Evolutionary conservation across 176 grass and related monocot genomes (phyloP).

Genomic region (Rhynchospora pubera): DNA sequence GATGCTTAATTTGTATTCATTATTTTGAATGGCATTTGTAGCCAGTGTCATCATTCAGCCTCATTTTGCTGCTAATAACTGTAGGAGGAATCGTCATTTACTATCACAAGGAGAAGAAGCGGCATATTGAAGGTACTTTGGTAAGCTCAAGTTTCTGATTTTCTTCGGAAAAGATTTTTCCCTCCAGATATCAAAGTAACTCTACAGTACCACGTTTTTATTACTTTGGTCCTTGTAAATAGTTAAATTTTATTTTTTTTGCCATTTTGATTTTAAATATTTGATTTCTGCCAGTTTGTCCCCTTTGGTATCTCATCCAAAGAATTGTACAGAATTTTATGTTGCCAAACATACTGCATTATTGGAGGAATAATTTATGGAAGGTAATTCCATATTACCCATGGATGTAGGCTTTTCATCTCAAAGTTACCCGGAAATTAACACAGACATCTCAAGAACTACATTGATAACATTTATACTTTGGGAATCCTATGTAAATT

Average conservation of each 20-base stretch:
- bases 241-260: neutral
- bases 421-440: no score
- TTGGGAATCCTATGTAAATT: no score
- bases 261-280: neutral
- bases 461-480: no score
- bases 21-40: constrained; percentile 24
- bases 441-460: no score
- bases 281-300: neutral
- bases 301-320: neutral
- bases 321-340: neutral
- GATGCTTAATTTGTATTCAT: neutral
- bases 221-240: neutral
- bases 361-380: neutral
- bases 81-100: constrained; percentile 63
- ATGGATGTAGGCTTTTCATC: neutral
- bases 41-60: constrained; percentile 75
- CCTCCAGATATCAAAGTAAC: constrained; percentile 12
- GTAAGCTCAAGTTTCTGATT: constrained; percentile 41
- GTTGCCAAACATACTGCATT: neutral
- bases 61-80: constrained; percentile 80
- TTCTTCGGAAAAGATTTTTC: neutral
- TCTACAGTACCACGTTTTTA: neutral
- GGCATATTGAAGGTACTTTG: constrained; percentile 86
- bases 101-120: constrained; percentile 74
- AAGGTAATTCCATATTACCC: neutral